Conservation (phyloP, 1,284 basidiomycete genomes). For the Singerocomus inundabilis region DNA sequence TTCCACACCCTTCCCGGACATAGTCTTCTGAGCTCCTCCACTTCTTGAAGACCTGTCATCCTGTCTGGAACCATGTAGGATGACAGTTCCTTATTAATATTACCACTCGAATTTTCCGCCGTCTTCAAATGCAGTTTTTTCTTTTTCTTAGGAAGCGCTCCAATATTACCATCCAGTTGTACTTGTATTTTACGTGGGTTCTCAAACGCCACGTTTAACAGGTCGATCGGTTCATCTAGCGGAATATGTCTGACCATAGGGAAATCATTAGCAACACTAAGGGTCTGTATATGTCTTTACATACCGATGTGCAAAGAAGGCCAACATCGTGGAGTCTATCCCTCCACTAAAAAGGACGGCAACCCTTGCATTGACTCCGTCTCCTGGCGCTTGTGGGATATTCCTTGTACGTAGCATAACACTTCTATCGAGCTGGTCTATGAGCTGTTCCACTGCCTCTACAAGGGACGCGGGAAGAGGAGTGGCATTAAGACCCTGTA, state of each 20-base stretch:
- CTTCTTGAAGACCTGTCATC: slow-evolving; percentile 73
- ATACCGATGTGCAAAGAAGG: slow-evolving; percentile 76
- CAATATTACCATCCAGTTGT: slow-evolving; percentile 47
- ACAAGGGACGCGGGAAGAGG: slow-evolving; percentile 46
- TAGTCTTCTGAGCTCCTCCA: slow-evolving; percentile 70
- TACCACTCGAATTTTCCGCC: slow-evolving; percentile 4
- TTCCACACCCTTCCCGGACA: slow-evolving; percentile 84
- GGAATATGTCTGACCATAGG: slow-evolving; percentile 59
- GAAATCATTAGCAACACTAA: slow-evolving; percentile 15
- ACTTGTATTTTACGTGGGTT: slow-evolving; percentile 74
- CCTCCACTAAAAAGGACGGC: slow-evolving; percentile 96
- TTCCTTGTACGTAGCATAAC: slow-evolving; percentile 59
- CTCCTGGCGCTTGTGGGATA: slow-evolving; percentile 45
- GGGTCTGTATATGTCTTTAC: slow-evolving; percentile 12
- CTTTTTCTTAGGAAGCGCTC: slow-evolving; percentile 40
- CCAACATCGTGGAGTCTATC: slow-evolving; percentile 87
- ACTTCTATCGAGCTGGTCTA: slow-evolving; percentile 54
- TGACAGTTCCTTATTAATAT: slow-evolving; percentile 4
- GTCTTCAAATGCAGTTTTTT: slow-evolving; percentile 37
- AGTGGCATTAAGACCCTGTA: slow-evolving; percentile 40
- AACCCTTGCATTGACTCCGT: slow-evolving; percentile 53
- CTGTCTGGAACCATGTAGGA: slow-evolving; percentile 84
- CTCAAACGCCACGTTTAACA: slow-evolving; percentile 96
- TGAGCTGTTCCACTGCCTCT: slow-evolving; percentile 49
- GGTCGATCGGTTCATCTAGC: slow-evolving; percentile 79